Evolutionary conservation across 306 rosid genomes (phyloP).

Genomic region (Lagenaria siceraria): DNA sequence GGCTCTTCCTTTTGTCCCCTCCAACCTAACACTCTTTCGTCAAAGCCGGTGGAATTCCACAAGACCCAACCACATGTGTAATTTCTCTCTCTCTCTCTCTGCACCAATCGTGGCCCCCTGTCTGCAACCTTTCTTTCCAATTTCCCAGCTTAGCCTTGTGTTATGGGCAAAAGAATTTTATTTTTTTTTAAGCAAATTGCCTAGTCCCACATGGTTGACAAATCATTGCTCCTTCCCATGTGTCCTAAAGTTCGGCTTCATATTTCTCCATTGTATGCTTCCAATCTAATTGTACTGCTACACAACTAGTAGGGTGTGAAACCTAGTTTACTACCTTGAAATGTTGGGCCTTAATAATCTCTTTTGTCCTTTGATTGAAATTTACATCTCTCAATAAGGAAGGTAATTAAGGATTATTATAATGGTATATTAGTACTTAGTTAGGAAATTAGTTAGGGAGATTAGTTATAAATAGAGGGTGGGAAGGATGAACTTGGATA

Average conservation of each 20-base stretch:
- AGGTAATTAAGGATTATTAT: not conserved
- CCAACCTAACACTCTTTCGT: conserved; percentile 6
- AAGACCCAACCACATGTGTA: not conserved
- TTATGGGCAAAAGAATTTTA: not conserved
- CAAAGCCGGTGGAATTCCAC: conserved; percentile 17
- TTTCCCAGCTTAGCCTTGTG: conserved; percentile 8
- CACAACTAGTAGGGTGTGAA: not conserved
- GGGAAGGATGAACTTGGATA: not conserved
- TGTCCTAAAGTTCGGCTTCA: not conserved
- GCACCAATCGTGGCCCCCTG: not conserved
- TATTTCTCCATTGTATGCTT: not conserved
- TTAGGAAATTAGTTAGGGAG: not conserved
- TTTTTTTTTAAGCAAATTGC: not conserved
- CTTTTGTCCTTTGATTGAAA: not conserved
- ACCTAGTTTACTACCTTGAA: not conserved
- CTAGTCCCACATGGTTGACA: not conserved
- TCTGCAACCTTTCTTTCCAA: not conserved
- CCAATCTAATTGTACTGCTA: not conserved
- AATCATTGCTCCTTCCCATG: conserved; percentile 1
- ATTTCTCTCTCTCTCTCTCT: not conserved
- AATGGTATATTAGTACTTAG: not conserved
- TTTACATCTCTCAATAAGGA: not conserved
- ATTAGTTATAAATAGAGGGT: not conserved
- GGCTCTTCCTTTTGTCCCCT: conserved; percentile 55
- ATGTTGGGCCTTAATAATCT: not conserved